A percentile compares a stretch with the other conserved stretches of the same genome.
Evolutionary conservation across 495 filamentous ascomycete genomes (phyloP).

Genomic region (Aspergillus coremiiformis): DNA sequence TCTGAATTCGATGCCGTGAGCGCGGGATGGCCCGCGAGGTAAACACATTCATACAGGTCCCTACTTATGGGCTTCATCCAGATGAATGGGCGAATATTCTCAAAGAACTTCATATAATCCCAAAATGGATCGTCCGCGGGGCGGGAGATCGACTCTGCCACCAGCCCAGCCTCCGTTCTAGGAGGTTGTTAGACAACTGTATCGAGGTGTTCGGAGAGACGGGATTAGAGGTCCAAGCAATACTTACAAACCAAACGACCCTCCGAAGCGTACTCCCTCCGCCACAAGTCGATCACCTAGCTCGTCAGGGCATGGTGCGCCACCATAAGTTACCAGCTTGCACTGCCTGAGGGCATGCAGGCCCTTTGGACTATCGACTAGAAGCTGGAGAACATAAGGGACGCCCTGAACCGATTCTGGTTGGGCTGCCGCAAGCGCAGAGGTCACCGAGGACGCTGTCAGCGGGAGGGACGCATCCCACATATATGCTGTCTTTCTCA

Average conservation of each 20-base stretch:
- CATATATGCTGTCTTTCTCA: constrained; percentile 43
- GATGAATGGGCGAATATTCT: constrained; percentile 38
- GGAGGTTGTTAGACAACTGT: constrained; percentile 1
- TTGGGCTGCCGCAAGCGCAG: constrained; percentile 38
- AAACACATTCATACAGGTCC: constrained; percentile 46
- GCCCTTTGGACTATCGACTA: constrained; percentile 42
- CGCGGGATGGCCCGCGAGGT: constrained; percentile 43
- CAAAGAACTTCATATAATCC: constrained; percentile 46
- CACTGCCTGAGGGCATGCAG: constrained; percentile 38
- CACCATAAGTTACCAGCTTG: constrained; percentile 44
- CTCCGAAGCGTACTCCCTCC: constrained; percentile 42
- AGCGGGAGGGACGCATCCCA: constrained; percentile 47
- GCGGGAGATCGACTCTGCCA: constrained; percentile 44
- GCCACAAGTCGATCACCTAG: constrained; percentile 47
- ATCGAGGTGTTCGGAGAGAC: not conserved
- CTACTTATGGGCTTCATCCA: constrained; percentile 43
- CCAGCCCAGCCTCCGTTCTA: constrained; percentile 50
- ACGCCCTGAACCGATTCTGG: constrained; percentile 49
- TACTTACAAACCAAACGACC: constrained; percentile 47
- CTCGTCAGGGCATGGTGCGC: constrained; percentile 49
- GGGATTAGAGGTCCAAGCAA: not conserved
- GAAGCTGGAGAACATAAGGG: constrained; percentile 49
- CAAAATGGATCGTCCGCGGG: constrained; percentile 42
- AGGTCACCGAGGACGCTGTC: constrained; percentile 42
- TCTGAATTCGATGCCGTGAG: constrained; percentile 49